These are phyloP conservation scores for Metschnikowia koreensis DNA, from an alignment of 805 yeast genomes.

Conservation along the genomic window DNA sequence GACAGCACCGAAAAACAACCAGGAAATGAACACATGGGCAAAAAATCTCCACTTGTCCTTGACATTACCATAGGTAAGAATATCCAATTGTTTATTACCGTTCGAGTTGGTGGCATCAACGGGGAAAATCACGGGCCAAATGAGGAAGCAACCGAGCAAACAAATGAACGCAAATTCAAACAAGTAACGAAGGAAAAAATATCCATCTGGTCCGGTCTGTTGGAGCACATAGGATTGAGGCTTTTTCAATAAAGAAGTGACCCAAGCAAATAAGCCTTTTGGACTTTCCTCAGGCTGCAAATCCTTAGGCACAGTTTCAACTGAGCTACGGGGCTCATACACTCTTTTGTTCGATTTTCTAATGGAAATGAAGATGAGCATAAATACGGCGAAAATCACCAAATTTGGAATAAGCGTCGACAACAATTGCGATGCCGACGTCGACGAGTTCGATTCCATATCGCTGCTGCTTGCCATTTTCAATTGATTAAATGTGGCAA, in stretches of 20 bases:
- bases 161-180: slow-evolving; percentile 54
- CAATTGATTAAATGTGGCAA: not conserved
- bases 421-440: slow-evolving; percentile 51
- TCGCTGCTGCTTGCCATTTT: slow-evolving; percentile 5
- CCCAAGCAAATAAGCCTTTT: slow-evolving; percentile 53
- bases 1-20: slow-evolving; percentile 69
- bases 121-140: slow-evolving; percentile 71
- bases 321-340: slow-evolving; percentile 50
- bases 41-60: slow-evolving; percentile 59
- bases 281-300: slow-evolving; percentile 45
- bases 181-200: slow-evolving; percentile 66
- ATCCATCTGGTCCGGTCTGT: slow-evolving; percentile 74
- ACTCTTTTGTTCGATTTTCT: slow-evolving; percentile 48
- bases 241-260: slow-evolving; percentile 46
- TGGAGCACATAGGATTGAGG: slow-evolving; percentile 66
- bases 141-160: slow-evolving; percentile 49
- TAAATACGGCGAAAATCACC: slow-evolving; percentile 41
- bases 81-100: slow-evolving; percentile 55
- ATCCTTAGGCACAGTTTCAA: slow-evolving; percentile 46
- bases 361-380: slow-evolving; percentile 37
- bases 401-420: slow-evolving; percentile 47
- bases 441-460: slow-evolving; percentile 11
- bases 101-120: slow-evolving; percentile 72
- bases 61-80: slow-evolving; percentile 63
- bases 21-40: slow-evolving; percentile 75